phyloP scores from a whole-genome alignment of 1,139 yeast genomes.

The Saccharomycopsis phalli region DNA sequence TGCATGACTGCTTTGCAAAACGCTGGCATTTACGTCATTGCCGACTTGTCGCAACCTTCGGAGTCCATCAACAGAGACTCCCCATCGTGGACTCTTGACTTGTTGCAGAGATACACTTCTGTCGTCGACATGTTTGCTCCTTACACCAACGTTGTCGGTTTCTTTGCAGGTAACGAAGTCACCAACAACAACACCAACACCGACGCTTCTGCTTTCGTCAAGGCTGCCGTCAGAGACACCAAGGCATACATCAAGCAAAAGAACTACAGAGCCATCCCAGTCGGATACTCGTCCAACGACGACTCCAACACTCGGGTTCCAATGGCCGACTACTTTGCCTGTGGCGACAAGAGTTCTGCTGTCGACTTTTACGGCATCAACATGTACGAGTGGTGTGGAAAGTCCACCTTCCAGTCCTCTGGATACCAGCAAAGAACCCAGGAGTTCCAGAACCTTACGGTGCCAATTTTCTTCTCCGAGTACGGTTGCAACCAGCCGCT shows the following conservation, averaged over 20 bases:
- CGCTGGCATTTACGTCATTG: conserved; percentile 58
- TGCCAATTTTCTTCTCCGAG: conserved; percentile 86
- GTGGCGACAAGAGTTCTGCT: conserved; percentile 60
- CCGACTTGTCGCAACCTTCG: conserved; percentile 65
- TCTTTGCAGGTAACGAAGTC: conserved; percentile 89
- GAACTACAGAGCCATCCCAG: conserved; percentile 65
- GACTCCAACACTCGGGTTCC: conserved; percentile 61
- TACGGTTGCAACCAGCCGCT: conserved; percentile 76
- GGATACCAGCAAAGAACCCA: conserved; percentile 67
- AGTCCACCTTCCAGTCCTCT: conserved; percentile 54
- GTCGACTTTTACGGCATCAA: conserved; percentile 86
- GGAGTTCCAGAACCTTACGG: conserved; percentile 53
- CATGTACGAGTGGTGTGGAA: conserved; percentile 93
- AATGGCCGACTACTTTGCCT: conserved; percentile 75
- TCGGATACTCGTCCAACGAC: conserved; percentile 86
- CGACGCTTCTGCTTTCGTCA: conserved; percentile 75
- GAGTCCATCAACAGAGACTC: conserved; percentile 54
- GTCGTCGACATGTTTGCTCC: conserved; percentile 63
- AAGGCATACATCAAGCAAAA: conserved; percentile 62
- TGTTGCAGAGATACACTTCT: conserved; percentile 61
- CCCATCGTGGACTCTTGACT: conserved; percentile 50
- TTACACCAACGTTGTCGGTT: conserved; percentile 74
- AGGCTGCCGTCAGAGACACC: conserved; percentile 84
- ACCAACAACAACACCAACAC: conserved; percentile 68
- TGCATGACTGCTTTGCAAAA: conserved; percentile 53